A percentile compares a stretch with the other conserved stretches of the same genome.
Conservation (phyloP, 345 rosid species). For the Eucalyptus pumila region DNA sequence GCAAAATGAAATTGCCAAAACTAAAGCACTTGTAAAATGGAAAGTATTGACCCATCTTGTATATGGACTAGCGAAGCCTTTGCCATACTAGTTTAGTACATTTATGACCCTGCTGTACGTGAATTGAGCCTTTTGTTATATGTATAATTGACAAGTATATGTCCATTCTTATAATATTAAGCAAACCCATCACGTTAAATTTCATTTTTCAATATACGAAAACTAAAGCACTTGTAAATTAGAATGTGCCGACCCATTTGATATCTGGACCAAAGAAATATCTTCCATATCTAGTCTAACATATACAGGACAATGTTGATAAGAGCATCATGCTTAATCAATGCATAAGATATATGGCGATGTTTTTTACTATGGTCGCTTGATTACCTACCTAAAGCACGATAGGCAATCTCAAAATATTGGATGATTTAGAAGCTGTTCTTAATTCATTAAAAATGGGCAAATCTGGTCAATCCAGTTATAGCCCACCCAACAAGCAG, state of each 20-base stretch:
- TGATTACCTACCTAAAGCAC: background rate
- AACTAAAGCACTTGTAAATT: background rate
- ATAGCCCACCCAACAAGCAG: background rate
- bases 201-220: background rate
- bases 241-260: background rate
- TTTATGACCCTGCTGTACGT: background rate
- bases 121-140: background rate
- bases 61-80: background rate
- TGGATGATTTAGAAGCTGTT: background rate
- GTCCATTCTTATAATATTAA: background rate
- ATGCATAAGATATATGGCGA: background rate
- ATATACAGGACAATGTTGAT: background rate
- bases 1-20: background rate
- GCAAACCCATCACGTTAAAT: background rate
- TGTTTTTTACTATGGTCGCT: background rate
- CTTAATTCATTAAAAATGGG: background rate
- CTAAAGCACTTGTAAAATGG: background rate
- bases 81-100: background rate
- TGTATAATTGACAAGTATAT: background rate
- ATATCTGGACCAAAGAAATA: background rate
- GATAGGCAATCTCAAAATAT: background rate
- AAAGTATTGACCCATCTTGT: background rate
- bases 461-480: background rate
- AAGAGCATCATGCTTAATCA: background rate
- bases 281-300: background rate